These are phyloP conservation scores for Glebionis coronaria DNA, from an alignment of 129 eudicot genomes.

Conservation along the genomic window DNA sequence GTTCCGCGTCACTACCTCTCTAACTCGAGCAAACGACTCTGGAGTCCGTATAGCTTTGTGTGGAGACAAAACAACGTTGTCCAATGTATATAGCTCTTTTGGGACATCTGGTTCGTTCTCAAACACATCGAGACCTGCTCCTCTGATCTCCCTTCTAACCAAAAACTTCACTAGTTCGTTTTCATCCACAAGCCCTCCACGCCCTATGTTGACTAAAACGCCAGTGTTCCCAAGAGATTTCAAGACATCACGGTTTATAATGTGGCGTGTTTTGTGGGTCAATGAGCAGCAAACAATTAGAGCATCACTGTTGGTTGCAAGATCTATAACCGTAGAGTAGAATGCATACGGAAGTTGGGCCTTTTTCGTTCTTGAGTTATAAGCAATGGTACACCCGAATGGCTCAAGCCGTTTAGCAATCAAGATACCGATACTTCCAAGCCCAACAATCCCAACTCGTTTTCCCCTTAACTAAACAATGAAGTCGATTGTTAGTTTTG, in stretches of 20 bases:
- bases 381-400: conserved; percentile 60
- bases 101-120: conserved; percentile 77
- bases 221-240: conserved; percentile 56
- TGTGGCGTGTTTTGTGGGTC: conserved; percentile 54
- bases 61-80: conserved; percentile 74
- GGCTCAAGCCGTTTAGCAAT: conserved; percentile 58
- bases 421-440: conserved; percentile 62
- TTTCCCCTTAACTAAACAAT: conserved; percentile 57
- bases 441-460: conserved; percentile 71
- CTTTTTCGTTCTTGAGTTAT: conserved; percentile 57
- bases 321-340: conserved; percentile 36
- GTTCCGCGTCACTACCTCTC: conserved; percentile 31
- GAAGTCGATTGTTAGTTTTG: background rate
- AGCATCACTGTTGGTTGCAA: conserved; percentile 51
- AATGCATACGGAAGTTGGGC: conserved; percentile 41
- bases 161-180: conserved; percentile 53
- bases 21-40: conserved; percentile 39
- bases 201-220: conserved; percentile 61
- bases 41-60: conserved; percentile 58
- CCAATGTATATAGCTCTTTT: conserved; percentile 47
- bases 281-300: conserved; percentile 63
- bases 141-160: conserved; percentile 58
- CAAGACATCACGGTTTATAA: conserved; percentile 57
- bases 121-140: conserved; percentile 84
- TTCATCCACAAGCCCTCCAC: conserved; percentile 75